Evolutionary conservation across 495 filamentous ascomycete genomes (phyloP), one percentile per base, ranked within the genome.

Genomic region (Neurospora intermedia): DNA sequence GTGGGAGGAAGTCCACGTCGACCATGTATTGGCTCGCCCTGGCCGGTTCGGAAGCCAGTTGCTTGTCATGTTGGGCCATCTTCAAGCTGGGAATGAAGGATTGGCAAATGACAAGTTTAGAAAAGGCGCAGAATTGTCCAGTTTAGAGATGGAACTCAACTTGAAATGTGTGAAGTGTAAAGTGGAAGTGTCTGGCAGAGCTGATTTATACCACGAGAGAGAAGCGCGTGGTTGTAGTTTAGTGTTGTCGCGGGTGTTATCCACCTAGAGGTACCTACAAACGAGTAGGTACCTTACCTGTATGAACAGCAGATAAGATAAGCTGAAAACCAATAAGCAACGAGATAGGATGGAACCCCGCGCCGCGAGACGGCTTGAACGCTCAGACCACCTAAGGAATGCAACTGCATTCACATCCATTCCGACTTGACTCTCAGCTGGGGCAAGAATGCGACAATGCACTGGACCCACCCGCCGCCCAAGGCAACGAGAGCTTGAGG

Each of bases 401-500:
- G 35, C 4, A 38, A 16, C 31, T 31, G 54, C 23, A 16, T 31
- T 62, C 54, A 23, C 54, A 8, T 4, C 35, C 3, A 38, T 16
- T 11, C 31, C 23, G 11, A 31, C 48, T 31, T 2, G 27, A 31
- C 27, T 27, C 48, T 59, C 48, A 62, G 48, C 48, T 62, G 54
- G 54, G 54, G 27, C 54, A 38, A 23, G 54, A 66, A 35, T 66
- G 54, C 15, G 54, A 66, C 27, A 35, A 35, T 66, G 27, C 54
- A 35, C 6, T 66, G 54, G 54, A 66, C 54, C 54, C 54, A 66
- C 54, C 54, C 27, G 31, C 71, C 38, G 42, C 71, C 38, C 74
- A 75, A 75, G 74, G 74, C 74, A 75, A 71, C 74, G 69, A 70
- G 40, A 75, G 72, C 74, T 75, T 74, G 74, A 73, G 72, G 74